Evolutionary conservation across 352 stramenopile genomes (phyloP).

Genomic region (Phytophthora megakarya): DNA sequence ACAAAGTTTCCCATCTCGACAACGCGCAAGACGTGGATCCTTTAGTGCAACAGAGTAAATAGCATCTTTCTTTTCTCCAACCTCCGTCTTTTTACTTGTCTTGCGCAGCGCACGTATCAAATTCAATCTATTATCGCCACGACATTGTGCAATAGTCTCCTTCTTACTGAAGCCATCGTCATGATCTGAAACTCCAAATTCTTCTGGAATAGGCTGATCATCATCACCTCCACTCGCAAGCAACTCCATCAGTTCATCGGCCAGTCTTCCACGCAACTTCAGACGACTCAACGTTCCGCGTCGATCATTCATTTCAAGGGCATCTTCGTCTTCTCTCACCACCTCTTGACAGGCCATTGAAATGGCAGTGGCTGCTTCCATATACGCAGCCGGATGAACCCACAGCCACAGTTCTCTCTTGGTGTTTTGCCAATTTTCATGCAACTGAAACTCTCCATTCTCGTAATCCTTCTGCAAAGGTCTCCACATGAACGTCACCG

Average conservation of each 20-base stretch:
- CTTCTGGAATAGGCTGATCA: slow-evolving; percentile 18
- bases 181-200: slow-evolving; percentile 47
- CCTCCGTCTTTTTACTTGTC: not conserved
- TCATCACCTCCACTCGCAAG: slow-evolving; percentile 22
- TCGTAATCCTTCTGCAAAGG: slow-evolving; percentile 45
- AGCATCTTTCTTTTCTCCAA: slow-evolving; percentile 4
- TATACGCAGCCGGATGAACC: slow-evolving; percentile 77
- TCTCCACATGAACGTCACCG: slow-evolving; percentile 79
- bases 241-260: slow-evolving; percentile 41
- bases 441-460: slow-evolving; percentile 35
- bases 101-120: slow-evolving; percentile 22
- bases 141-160: slow-evolving; percentile 9
- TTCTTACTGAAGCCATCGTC: slow-evolving; percentile 52
- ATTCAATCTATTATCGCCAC: slow-evolving; percentile 23
- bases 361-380: slow-evolving; percentile 72
- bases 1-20: slow-evolving; percentile 3
- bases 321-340: slow-evolving; percentile 43
- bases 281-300: slow-evolving; percentile 68
- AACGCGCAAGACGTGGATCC: slow-evolving; percentile 50
- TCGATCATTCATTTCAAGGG: slow-evolving; percentile 70
- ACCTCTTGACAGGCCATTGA: slow-evolving; percentile 54
- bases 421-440: slow-evolving; percentile 44
- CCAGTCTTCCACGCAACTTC: slow-evolving; percentile 62
- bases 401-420: slow-evolving; percentile 81
- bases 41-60: slow-evolving; percentile 45